Evolutionary conservation across 768 basidiomycete species (phyloP).

Genomic region (Boletus pseudopeckii): DNA sequence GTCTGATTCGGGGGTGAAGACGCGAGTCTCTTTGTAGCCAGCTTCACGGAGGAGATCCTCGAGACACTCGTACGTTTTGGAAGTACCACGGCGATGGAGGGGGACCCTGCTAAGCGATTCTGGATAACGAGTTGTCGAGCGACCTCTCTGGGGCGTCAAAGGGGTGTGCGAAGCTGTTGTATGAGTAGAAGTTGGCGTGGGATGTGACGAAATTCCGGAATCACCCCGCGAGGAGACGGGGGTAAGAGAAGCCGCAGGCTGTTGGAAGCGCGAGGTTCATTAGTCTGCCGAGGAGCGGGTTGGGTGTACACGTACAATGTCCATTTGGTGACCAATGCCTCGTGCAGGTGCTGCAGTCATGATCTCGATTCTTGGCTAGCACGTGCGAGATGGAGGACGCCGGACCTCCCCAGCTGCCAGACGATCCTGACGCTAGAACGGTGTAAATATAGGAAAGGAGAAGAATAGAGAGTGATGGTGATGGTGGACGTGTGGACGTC

Average conservation of each 20-base stretch:
- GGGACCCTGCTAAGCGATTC: slow-evolving; percentile 64
- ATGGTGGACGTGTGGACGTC: not conserved
- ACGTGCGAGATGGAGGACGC: slow-evolving; percentile 5
- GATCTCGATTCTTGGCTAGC: slow-evolving; percentile 5
- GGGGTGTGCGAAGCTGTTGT: slow-evolving; percentile 27
- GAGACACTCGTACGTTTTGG: slow-evolving; percentile 76
- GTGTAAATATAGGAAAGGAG: not conserved
- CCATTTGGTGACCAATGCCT: slow-evolving; percentile 12
- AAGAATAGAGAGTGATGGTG: not conserved
- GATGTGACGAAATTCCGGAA: slow-evolving; percentile 5
- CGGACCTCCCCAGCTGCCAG: slow-evolving; percentile 3
- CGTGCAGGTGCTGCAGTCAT: slow-evolving; percentile 18
- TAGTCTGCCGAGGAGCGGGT: not conserved
- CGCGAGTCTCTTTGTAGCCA: slow-evolving; percentile 88
- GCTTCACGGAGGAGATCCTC: slow-evolving; percentile 85
- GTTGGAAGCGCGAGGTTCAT: slow-evolving; percentile 8
- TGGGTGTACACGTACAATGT: slow-evolving; percentile 14
- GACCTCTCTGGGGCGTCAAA: slow-evolving; percentile 41
- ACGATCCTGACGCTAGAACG: not conserved
- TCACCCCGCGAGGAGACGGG: slow-evolving; percentile 7
- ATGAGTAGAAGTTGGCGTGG: slow-evolving; percentile 6
- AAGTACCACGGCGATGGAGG: slow-evolving; percentile 73
- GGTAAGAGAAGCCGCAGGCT: slow-evolving; percentile 10
- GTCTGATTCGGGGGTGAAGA: slow-evolving; percentile 84
- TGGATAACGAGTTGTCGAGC: slow-evolving; percentile 50